Conservation (phyloP, 1,139 yeast genomes). For the Kazachstania sp. region DNA sequence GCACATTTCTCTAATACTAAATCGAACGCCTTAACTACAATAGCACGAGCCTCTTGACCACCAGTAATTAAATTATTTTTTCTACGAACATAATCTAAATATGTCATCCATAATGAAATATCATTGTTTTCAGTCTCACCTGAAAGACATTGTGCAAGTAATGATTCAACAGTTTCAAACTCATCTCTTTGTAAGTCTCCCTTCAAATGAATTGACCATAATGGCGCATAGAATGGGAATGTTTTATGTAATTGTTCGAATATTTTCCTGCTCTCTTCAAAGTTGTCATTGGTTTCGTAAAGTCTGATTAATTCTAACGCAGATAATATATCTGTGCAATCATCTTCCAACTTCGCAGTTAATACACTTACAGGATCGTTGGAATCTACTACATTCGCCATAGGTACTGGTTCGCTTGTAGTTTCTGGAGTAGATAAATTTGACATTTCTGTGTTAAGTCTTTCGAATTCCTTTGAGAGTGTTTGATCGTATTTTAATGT, state of each 20-base stretch:
- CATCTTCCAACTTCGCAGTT: slow-evolving; percentile 23
- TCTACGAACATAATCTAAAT: slow-evolving; percentile 71
- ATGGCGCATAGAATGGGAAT: slow-evolving; percentile 56
- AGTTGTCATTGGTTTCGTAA: slow-evolving; percentile 50
- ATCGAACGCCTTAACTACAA: slow-evolving; percentile 75
- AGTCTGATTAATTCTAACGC: slow-evolving; percentile 54
- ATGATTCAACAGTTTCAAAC: slow-evolving; percentile 42
- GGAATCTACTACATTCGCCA: not conserved
- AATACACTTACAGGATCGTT: slow-evolving; percentile 10
- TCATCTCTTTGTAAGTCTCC: slow-evolving; percentile 64
- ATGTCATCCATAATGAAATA: slow-evolving; percentile 54
- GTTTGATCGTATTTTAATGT: too few relatives aligned
- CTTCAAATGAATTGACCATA: slow-evolving; percentile 69
- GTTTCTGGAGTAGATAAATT: slow-evolving; percentile 11
- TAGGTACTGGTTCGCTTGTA: slow-evolving; percentile 7
- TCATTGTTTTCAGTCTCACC: slow-evolving; percentile 28
- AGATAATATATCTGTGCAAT: slow-evolving; percentile 47
- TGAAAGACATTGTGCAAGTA: slow-evolving; percentile 26
- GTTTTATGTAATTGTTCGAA: slow-evolving; percentile 54
- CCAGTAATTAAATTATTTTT: slow-evolving; percentile 74
- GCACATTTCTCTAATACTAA: slow-evolving; percentile 65
- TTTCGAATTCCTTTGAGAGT: not conserved
- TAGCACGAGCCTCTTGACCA: slow-evolving; percentile 73
- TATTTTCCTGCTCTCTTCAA: slow-evolving; percentile 50
- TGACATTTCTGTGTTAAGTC: slow-evolving; percentile 1